These are phyloP conservation scores for Leishmania aethiopica DNA, from an alignment of 208 protist species.

Conservation along the genomic window DNA sequence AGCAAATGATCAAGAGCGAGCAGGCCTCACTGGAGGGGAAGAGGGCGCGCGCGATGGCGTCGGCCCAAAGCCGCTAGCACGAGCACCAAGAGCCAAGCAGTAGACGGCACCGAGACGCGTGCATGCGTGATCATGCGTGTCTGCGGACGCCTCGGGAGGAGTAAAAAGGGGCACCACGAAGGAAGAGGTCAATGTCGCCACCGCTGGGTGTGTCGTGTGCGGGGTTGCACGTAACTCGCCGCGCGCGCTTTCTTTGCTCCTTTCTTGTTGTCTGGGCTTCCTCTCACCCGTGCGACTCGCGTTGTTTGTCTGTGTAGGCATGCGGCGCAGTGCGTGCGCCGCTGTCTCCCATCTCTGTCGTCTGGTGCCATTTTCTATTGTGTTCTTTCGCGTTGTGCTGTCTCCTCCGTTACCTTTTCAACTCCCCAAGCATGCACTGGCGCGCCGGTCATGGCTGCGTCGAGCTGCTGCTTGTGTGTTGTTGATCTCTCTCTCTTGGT, in stretches of 20 bases:
- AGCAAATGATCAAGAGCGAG: slow-evolving; percentile 68
- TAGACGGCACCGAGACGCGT: not conserved
- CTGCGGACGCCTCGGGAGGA: no score
- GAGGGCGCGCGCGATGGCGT: slow-evolving; percentile 26
- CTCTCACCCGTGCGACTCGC: not conserved
- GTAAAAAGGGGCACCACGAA: not conserved
- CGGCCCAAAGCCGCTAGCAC: not conserved
- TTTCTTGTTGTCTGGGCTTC: not conserved
- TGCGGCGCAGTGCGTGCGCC: not conserved
- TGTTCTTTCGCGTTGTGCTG: not conserved
- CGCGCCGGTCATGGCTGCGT: not conserved
- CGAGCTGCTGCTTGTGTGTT: slow-evolving; percentile 10
- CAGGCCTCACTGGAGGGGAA: slow-evolving; percentile 34
- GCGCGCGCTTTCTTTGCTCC: not conserved
- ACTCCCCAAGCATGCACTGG: not conserved
- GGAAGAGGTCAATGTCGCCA: not conserved
- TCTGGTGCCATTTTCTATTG: not conserved
- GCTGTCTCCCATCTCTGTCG: not conserved
- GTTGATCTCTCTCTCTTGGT: not conserved
- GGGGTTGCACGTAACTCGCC: not conserved
- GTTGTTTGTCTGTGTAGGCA: slow-evolving; percentile 7
- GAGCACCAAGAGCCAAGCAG: not conserved
- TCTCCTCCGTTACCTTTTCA: not conserved
- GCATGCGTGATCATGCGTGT: not conserved
- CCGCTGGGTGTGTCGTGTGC: not conserved